Evolutionary conservation across 176 grass and related monocot species (phyloP).

Genomic region (Bromus sterilis): DNA sequence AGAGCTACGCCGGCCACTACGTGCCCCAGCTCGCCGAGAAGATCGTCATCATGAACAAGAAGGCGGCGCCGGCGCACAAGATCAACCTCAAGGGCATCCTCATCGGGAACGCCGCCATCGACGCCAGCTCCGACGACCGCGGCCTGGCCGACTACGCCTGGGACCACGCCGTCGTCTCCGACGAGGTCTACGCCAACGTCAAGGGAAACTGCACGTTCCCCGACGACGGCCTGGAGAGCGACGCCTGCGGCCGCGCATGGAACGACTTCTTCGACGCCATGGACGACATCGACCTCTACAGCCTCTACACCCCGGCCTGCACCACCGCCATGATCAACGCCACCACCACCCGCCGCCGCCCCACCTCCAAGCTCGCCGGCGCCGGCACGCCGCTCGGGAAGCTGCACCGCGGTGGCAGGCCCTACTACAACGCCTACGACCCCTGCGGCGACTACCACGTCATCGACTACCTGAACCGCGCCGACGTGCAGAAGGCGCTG

Average conservation of each 20-base stretch:
- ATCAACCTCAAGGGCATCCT: slow-evolving; percentile 95
- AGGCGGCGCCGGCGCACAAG: slow-evolving; percentile 1
- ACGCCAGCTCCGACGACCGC: slow-evolving; percentile 54
- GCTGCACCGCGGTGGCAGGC: background rate
- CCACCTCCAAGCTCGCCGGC: background rate
- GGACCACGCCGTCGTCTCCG: slow-evolving; percentile 81
- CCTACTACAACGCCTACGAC: slow-evolving; percentile 54
- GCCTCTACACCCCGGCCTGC: slow-evolving; percentile 74
- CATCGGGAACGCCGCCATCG: slow-evolving; percentile 83
- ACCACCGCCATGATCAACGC: slow-evolving; percentile 8
- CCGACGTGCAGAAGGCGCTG: slow-evolving; percentile 70
- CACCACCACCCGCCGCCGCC: background rate
- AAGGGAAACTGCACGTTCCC: slow-evolving; percentile 53
- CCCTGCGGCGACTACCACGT: slow-evolving; percentile 49
- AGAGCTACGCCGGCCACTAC: slow-evolving; percentile 93
- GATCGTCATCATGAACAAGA: slow-evolving; percentile 57
- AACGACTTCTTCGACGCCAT: slow-evolving; percentile 42
- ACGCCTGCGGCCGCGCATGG: slow-evolving; percentile 20
- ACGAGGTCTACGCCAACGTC: slow-evolving; percentile 48
- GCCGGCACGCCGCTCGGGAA: background rate
- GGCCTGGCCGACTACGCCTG: slow-evolving; percentile 80
- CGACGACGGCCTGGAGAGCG: slow-evolving; percentile 12
- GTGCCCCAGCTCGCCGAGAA: slow-evolving; percentile 67
- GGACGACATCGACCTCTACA: slow-evolving; percentile 76
- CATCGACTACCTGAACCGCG: slow-evolving; percentile 59